Evolutionary conservation across 2,329 filamentous ascomycete species (phyloP).

Genomic region (Dactylellina parvicollis): DNA sequence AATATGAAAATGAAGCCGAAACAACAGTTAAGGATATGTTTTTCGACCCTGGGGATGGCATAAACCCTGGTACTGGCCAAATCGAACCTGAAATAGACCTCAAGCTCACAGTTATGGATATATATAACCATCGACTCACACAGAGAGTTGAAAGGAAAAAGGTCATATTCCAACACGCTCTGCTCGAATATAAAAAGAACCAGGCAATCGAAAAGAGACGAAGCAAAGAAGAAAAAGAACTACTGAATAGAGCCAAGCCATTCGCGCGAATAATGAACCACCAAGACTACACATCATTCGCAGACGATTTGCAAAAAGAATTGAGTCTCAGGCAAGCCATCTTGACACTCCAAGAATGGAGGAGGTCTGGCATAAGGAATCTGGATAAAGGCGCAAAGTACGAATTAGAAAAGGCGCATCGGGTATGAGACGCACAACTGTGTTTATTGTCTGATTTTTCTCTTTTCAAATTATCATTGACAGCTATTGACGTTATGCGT

Average conservation of each 20-base stretch:
- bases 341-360: conserved; percentile 90
- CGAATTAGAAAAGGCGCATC: conserved; percentile 82
- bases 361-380: conserved; percentile 82
- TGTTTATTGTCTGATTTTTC: conserved; percentile 26
- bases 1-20: conserved; percentile 97
- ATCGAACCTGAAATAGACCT: conserved; percentile 95
- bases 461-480: not conserved
- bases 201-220: conserved; percentile 89
- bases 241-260: conserved; percentile 92
- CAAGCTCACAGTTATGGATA: conserved; percentile 97
- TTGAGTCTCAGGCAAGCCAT: conserved; percentile 91
- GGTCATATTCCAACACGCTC: conserved; percentile 92
- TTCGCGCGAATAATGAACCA: conserved; percentile 97
- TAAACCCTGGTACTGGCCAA: conserved; percentile 83
- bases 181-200: conserved; percentile 94
- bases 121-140: conserved; percentile 92
- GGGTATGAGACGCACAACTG: conserved; percentile 67
- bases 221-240: conserved; percentile 91
- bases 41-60: conserved; percentile 93
- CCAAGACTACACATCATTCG: conserved; percentile 86
- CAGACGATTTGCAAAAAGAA: conserved; percentile 86
- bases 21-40: conserved; percentile 98
- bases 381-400: conserved; percentile 89
- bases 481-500: not conserved
- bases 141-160: conserved; percentile 93